phyloP scores from a whole-genome alignment of 345 rosid species.

The Bretschneidera sinensis region DNA sequence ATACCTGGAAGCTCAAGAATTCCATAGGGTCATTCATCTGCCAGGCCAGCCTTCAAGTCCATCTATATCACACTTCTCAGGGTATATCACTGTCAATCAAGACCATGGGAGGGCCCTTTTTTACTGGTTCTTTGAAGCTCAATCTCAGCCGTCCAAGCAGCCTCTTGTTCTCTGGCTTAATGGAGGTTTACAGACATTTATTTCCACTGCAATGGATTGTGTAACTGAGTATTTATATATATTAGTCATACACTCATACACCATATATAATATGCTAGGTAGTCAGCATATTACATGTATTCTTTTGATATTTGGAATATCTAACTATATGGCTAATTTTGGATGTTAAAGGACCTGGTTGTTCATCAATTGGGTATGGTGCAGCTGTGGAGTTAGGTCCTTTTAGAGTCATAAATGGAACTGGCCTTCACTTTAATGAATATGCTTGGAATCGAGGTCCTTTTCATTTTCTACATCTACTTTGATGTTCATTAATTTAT shows the following conservation, averaged over 20 bases:
- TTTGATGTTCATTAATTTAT: neutral
- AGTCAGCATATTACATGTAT: neutral
- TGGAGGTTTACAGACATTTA: conserved; percentile 37
- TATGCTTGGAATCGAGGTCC: conserved; percentile 62
- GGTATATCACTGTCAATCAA: conserved; percentile 50
- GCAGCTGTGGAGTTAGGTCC: conserved; percentile 63
- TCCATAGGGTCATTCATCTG: conserved; percentile 38
- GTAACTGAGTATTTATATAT: neutral
- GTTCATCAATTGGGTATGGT: conserved; percentile 66
- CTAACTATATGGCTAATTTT: neutral
- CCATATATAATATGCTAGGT: too few species aligned
- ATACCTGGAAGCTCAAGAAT: conserved; percentile 22
- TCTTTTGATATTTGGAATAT: neutral
- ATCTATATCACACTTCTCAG: conserved; percentile 53
- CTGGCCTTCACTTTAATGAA: conserved; percentile 36
- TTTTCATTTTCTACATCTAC: neutral
- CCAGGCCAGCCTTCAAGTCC: conserved; percentile 51
- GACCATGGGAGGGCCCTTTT: conserved; percentile 58
- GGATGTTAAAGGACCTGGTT: conserved; percentile 50
- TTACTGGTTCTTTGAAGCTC: conserved; percentile 72
- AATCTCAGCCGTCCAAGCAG: conserved; percentile 38
- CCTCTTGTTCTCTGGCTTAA: conserved; percentile 71
- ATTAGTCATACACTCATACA: too few species aligned
- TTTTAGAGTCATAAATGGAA: conserved; percentile 46
- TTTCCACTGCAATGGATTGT: neutral